Conservation (phyloP, 176 grass and related monocot species). For the Panicum miliaceum region DNA sequence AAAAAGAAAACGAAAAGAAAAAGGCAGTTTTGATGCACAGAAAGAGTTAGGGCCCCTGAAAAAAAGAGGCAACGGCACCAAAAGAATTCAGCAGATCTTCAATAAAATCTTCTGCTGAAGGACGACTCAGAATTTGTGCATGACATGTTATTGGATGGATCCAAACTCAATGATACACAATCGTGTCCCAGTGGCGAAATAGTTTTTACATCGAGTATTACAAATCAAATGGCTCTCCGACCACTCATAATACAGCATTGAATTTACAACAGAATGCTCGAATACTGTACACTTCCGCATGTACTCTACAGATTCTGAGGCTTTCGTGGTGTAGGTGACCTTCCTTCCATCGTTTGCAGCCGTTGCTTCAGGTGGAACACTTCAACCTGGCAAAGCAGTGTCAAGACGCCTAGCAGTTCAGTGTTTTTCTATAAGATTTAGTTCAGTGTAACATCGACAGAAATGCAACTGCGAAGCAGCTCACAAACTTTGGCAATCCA, state of each 20-base stretch:
- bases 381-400: conserved; percentile 67
- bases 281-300: conserved; percentile 24
- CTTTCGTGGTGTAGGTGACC: conserved; percentile 79
- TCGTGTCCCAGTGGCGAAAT: conserved; percentile 2
- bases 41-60: neutral
- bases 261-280: neutral
- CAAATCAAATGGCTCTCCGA: neutral
- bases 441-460: neutral
- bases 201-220: conserved; percentile 4
- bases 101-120: neutral
- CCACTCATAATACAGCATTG: neutral
- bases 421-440: neutral
- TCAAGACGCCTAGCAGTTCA: neutral
- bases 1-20: too few relatives aligned
- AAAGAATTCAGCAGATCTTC: neutral
- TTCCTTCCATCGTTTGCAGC: conserved; percentile 73
- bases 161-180: conserved; percentile 12
- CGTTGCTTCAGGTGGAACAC: conserved; percentile 88
- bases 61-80: neutral
- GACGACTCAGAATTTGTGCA: neutral
- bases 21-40: neutral
- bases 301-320: conserved; percentile 50
- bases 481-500: neutral
- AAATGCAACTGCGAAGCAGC: neutral
- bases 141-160: neutral